These are phyloP conservation scores for Podaxis sp. DNA, from an alignment of 768 basidiomycete species.

Conservation along the genomic window DNA sequence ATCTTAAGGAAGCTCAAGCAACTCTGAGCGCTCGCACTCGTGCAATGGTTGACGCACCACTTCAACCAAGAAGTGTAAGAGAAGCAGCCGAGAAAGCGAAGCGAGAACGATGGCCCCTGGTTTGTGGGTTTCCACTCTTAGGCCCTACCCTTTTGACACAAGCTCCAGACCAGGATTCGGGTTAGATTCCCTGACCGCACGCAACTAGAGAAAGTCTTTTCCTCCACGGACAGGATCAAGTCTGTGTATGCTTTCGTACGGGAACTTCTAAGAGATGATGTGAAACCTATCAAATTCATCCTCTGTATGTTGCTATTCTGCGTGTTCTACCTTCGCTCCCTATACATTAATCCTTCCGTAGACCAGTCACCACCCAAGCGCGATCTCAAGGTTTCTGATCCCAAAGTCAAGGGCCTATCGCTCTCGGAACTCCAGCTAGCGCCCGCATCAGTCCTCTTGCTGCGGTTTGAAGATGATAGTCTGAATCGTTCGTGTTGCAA, in stretches of 20 bases:
- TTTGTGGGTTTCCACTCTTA: slow-evolving; percentile 30
- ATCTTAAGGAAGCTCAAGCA: slow-evolving; percentile 68
- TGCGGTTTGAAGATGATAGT: slow-evolving; percentile 72
- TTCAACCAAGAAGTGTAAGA: slow-evolving; percentile 62
- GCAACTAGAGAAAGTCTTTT: slow-evolving; percentile 76
- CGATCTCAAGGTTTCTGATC: slow-evolving; percentile 82
- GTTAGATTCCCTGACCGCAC: slow-evolving; percentile 80
- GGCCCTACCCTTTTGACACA: slow-evolving; percentile 1
- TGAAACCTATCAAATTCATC: slow-evolving; percentile 78
- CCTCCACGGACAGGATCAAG: slow-evolving; percentile 77
- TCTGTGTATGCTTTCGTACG: slow-evolving; percentile 86
- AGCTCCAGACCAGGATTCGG: slow-evolving; percentile 71
- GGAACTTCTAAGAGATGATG: slow-evolving; percentile 67
- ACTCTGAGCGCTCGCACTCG: slow-evolving; percentile 61
- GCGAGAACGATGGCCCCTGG: slow-evolving; percentile 71
- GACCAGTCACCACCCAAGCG: slow-evolving; percentile 82
- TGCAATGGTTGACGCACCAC: slow-evolving; percentile 66
- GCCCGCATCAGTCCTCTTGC: slow-evolving; percentile 74
- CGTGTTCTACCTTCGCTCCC: background rate
- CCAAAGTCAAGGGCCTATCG: slow-evolving; percentile 63
- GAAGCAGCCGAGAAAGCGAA: slow-evolving; percentile 63
- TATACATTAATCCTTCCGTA: slow-evolving; percentile 26
- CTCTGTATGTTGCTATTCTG: slow-evolving; percentile 58
- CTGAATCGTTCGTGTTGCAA: slow-evolving; percentile 56
- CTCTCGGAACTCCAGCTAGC: slow-evolving; percentile 73